These are phyloP conservation scores for Zymoseptoria brevis DNA, from an alignment of 2,329 filamentous ascomycete species.

Conservation along the genomic window DNA sequence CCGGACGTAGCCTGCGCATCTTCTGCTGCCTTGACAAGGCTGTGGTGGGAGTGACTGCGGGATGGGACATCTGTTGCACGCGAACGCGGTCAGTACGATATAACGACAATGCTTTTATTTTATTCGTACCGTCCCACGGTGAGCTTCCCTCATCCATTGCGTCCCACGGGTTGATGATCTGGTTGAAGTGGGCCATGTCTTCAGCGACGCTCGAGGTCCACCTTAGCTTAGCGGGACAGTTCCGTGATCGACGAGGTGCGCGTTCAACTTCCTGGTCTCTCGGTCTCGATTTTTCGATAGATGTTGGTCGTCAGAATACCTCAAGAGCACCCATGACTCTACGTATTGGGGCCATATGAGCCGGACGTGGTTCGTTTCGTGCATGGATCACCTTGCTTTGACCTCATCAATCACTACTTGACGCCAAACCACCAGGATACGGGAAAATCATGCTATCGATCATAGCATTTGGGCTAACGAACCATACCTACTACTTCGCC, in stretches of 20 bases:
- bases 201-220: neutral
- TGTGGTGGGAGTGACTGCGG: slow-evolving; percentile 35
- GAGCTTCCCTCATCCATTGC: slow-evolving; percentile 29
- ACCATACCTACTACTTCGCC: neutral
- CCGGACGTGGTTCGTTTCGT: neutral
- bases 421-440: neutral
- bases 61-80: slow-evolving; percentile 39
- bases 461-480: neutral
- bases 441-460: neutral
- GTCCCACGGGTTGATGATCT: slow-evolving; percentile 17
- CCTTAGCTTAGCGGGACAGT: neutral
- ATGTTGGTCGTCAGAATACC: neutral
- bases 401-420: neutral
- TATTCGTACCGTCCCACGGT: slow-evolving; percentile 26
- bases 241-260: neutral
- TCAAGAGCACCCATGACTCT: neutral
- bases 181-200: neutral
- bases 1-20: slow-evolving; percentile 15
- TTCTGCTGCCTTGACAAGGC: slow-evolving; percentile 33
- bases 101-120: neutral
- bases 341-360: neutral
- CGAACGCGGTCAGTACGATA: slow-evolving; percentile 3
- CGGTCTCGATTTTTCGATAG: neutral
- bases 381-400: neutral
- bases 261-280: neutral